Conservation (phyloP, 2,329 filamentous ascomycete genomes). For the Aspergillus sp. region DNA sequence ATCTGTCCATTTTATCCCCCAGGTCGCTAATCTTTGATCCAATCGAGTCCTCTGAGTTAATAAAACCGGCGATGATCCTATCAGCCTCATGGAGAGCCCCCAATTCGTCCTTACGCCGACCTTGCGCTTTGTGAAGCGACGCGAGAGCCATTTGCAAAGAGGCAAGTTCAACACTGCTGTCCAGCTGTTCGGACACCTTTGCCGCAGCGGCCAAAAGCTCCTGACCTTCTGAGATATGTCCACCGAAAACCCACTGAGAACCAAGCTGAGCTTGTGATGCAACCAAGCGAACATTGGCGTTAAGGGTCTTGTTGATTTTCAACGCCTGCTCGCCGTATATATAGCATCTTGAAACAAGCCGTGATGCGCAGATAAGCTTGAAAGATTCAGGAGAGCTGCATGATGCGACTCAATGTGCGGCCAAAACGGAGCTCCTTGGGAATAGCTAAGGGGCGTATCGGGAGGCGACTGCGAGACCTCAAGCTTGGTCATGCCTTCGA, state of each 20-base stretch:
- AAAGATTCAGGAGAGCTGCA: conserved; percentile 61
- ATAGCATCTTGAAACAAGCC: conserved; percentile 82
- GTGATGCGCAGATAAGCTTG: conserved; percentile 68
- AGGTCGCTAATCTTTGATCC: conserved; percentile 26
- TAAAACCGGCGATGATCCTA: conserved; percentile 35
- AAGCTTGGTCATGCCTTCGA: conserved; percentile 31
- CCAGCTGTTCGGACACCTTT: conserved; percentile 41
- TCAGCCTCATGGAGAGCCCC: conserved; percentile 42
- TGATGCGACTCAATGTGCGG: conserved; percentile 64
- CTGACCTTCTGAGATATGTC: conserved; percentile 41
- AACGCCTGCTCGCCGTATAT: conserved; percentile 75
- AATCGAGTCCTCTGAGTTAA: conserved; percentile 19
- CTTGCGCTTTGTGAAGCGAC: conserved; percentile 39
- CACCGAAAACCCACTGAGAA: conserved; percentile 42
- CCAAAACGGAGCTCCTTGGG: conserved; percentile 66
- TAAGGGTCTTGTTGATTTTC: conserved; percentile 62
- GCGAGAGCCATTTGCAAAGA: conserved; percentile 37
- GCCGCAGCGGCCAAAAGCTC: conserved; percentile 51
- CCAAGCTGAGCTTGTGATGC: conserved; percentile 40
- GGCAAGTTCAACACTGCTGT: conserved; percentile 46
- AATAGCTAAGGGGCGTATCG: conserved; percentile 36
- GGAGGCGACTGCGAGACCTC: conserved; percentile 26
- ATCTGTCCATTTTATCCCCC: conserved; percentile 34
- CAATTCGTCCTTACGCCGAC: conserved; percentile 40
- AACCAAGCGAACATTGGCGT: conserved; percentile 47